A percentile compares a stretch with the other conserved stretches of the same genome.
phyloP scores from a whole-genome alignment of 2,329 filamentous ascomycete species.

The Didymella segeticola region DNA sequence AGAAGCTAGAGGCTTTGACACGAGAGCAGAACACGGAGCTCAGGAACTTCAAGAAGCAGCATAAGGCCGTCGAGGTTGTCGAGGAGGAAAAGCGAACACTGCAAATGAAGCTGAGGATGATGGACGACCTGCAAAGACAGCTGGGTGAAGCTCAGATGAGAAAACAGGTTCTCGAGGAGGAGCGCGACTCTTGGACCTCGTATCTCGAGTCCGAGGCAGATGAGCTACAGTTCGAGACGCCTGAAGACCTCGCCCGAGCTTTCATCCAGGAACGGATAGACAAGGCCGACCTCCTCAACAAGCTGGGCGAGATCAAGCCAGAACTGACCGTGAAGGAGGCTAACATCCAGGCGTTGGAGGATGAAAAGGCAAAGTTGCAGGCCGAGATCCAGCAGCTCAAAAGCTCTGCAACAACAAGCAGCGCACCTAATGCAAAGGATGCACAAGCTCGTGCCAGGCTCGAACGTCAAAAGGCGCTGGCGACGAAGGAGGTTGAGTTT shows the following conservation, averaged over 20 bases:
- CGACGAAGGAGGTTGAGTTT: slow-evolving; percentile 92
- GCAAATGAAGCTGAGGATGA: slow-evolving; percentile 76
- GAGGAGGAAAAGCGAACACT: slow-evolving; percentile 92
- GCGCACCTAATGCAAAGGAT: slow-evolving; percentile 58
- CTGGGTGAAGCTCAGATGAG: slow-evolving; percentile 81
- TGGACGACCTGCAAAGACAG: slow-evolving; percentile 76
- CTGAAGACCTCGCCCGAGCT: slow-evolving; percentile 84
- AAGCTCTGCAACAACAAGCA: slow-evolving; percentile 46
- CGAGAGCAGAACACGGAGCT: slow-evolving; percentile 81
- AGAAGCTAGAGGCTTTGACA: slow-evolving; percentile 79
- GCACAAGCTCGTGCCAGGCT: slow-evolving; percentile 74
- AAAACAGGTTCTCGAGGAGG: slow-evolving; percentile 85
- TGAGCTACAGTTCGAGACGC: slow-evolving; percentile 79
- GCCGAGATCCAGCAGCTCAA: slow-evolving; percentile 76
- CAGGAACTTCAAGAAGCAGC: slow-evolving; percentile 78
- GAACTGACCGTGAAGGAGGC: slow-evolving; percentile 80
- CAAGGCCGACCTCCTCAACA: slow-evolving; percentile 79
- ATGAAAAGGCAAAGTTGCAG: slow-evolving; percentile 69
- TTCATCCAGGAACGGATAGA: slow-evolving; percentile 83
- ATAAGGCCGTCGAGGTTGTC: slow-evolving; percentile 89
- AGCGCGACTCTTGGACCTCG: slow-evolving; percentile 83
- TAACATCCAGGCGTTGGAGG: slow-evolving; percentile 73
- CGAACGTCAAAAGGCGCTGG: slow-evolving; percentile 84
- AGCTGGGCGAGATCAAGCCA: slow-evolving; percentile 77
- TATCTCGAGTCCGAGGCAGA: slow-evolving; percentile 76